Conservation (phyloP, 2,329 filamentous ascomycete species). For the Diaporthe sp. region DNA sequence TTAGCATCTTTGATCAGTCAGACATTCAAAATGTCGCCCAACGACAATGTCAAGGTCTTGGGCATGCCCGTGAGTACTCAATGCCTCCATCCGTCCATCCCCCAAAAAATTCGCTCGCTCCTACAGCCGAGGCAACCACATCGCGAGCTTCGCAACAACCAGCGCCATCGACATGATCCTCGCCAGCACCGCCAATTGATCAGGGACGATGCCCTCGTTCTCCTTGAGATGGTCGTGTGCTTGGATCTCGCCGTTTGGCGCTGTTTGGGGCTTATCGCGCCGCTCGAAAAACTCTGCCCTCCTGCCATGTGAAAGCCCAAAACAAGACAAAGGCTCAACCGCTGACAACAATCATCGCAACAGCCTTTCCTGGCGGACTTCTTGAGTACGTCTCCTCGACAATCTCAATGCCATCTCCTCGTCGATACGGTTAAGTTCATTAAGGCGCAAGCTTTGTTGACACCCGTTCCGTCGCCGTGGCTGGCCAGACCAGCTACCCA, state of each 20-base stretch:
- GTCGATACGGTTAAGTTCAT: not conserved
- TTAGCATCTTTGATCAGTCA: constrained; percentile 56
- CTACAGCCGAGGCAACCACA: constrained; percentile 28
- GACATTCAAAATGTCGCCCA: constrained; percentile 66
- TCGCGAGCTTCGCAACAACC: constrained; percentile 16
- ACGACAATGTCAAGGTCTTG: constrained; percentile 71
- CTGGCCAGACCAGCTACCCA: not conserved
- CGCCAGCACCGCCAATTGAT: not conserved
- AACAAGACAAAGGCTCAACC: constrained; percentile 11
- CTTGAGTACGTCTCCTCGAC: constrained; percentile 83
- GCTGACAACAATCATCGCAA: constrained; percentile 43
- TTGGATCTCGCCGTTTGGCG: not conserved
- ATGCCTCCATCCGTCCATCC: constrained; percentile 35
- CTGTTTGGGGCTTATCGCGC: constrained; percentile 38
- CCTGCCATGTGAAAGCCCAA: constrained; percentile 39
- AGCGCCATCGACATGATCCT: constrained; percentile 30
- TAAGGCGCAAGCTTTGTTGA: not conserved
- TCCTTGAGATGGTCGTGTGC: constrained; percentile 20
- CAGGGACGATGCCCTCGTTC: constrained; percentile 19
- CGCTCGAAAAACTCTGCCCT: constrained; percentile 32
- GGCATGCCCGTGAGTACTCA: constrained; percentile 75
- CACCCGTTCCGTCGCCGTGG: constrained; percentile 8
- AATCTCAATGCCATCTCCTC: not conserved
- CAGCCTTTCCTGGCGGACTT: constrained; percentile 98
- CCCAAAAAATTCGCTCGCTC: constrained; percentile 25